These are phyloP conservation scores for Leccinum subgranulosum DNA, from an alignment of 768 basidiomycete genomes.

Conservation along the genomic window DNA sequence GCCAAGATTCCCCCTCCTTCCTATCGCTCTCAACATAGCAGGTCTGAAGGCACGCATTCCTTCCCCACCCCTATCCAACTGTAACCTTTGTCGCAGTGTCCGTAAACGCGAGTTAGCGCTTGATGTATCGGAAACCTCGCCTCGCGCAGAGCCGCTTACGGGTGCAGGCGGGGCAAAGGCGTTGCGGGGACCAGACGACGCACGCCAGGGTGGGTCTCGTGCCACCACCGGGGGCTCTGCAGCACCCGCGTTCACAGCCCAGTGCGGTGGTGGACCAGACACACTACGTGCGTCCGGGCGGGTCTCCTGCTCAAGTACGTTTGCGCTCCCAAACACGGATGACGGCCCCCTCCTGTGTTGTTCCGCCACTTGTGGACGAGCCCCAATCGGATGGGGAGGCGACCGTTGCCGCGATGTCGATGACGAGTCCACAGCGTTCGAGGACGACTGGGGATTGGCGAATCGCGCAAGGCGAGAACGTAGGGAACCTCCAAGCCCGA, in stretches of 20 bases:
- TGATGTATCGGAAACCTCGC: slow-evolving; percentile 1
- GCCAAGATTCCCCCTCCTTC: slow-evolving; percentile 31
- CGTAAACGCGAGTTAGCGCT: slow-evolving; percentile 25
- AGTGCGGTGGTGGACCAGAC: slow-evolving; percentile 4
- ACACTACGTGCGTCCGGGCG: slow-evolving; percentile 5
- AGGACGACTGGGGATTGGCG: slow-evolving; percentile 16
- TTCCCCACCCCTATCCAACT: slow-evolving; percentile 24
- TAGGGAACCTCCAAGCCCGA: slow-evolving; percentile 23
- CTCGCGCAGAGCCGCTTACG: not conserved
- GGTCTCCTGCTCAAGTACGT: slow-evolving; percentile 10
- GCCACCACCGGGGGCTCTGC: slow-evolving; percentile 1
- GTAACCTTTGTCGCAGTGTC: slow-evolving; percentile 26
- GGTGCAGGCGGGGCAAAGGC: slow-evolving; percentile 1
- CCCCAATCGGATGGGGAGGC: slow-evolving; percentile 23
- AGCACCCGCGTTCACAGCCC: slow-evolving; percentile 6
- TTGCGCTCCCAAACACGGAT: slow-evolving; percentile 2
- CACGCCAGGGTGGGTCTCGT: slow-evolving; percentile 25
- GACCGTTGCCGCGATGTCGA: slow-evolving; percentile 21
- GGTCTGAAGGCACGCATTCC: slow-evolving; percentile 21
- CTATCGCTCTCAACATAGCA: slow-evolving; percentile 21
- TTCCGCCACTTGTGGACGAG: slow-evolving; percentile 22
- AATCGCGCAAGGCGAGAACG: slow-evolving; percentile 28
- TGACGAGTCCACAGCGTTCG: slow-evolving; percentile 3
- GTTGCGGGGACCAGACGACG: slow-evolving; percentile 15
- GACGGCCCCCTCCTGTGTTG: slow-evolving; percentile 9